Evolutionary conservation across 2,329 filamentous ascomycete genomes (phyloP).

Genomic region (Blastomyces emzantsi): DNA sequence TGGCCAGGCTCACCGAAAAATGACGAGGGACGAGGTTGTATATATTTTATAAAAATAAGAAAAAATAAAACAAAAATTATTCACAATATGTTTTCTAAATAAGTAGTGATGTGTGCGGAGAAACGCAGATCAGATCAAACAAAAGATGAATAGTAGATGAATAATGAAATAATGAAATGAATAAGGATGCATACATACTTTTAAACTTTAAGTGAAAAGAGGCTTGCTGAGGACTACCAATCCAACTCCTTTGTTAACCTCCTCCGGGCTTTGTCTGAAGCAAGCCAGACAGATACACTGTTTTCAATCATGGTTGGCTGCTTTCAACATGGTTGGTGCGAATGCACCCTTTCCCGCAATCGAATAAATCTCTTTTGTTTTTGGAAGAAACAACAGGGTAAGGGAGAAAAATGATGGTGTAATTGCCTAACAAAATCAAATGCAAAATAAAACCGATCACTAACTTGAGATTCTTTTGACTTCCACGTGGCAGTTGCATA

Average conservation of each 20-base stretch:
- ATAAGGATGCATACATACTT: not conserved
- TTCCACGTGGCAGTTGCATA: not conserved
- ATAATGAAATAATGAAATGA: not conserved
- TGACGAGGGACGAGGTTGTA: not conserved
- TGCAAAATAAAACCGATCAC: not conserved
- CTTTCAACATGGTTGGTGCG: not conserved
- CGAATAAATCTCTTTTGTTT: not conserved
- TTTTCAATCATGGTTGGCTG: not conserved
- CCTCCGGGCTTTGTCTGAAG: not conserved
- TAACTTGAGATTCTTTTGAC: not conserved
- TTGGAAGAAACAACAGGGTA: not conserved
- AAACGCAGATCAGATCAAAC: not conserved
- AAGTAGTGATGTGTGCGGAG: not conserved
- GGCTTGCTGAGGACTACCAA: not conserved
- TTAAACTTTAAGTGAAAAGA: not conserved
- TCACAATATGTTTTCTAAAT: not conserved
- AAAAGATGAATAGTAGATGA: not conserved
- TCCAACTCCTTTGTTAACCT: slow-evolving; percentile 1
- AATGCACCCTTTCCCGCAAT: not conserved
- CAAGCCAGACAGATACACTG: not conserved
- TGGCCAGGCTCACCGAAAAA: not conserved
- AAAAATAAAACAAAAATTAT: not conserved
- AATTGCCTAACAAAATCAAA: not conserved
- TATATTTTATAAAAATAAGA: not conserved
- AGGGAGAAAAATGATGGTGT: not conserved